Percentiles rank a stretch among this genome's conserved stretches.
These are phyloP conservation scores for Ceratocystis smalleyi DNA, from an alignment of 2,329 filamentous ascomycete species.

Conservation along the genomic window DNA sequence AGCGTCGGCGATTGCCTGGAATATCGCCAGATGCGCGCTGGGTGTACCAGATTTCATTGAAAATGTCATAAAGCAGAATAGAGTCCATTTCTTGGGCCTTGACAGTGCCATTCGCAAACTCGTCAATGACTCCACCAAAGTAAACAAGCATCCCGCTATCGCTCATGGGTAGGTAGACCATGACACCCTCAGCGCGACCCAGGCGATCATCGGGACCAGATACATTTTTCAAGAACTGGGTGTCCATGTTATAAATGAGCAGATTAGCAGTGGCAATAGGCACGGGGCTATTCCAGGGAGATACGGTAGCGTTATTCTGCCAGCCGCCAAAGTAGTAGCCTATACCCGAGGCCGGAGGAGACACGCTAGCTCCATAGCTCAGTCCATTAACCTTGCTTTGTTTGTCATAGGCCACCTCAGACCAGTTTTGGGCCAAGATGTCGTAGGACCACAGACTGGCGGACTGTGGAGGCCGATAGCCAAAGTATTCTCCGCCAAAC, in stretches of 20 bases:
- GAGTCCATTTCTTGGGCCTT: slow-evolving; percentile 31
- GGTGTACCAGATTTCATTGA: slow-evolving; percentile 43
- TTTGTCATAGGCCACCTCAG: slow-evolving; percentile 27
- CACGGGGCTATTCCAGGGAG: slow-evolving; percentile 33
- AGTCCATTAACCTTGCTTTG: slow-evolving; percentile 29
- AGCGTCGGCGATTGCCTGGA: slow-evolving; percentile 38
- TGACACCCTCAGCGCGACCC: slow-evolving; percentile 41
- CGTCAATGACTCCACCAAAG: slow-evolving; percentile 39
- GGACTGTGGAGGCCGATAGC: slow-evolving; percentile 30
- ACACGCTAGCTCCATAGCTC: slow-evolving; percentile 41
- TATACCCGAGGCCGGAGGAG: slow-evolving; percentile 37
- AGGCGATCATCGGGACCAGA: slow-evolving; percentile 35
- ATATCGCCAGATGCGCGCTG: slow-evolving; percentile 40
- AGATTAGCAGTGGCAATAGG: slow-evolving; percentile 36
- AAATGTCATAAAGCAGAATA: slow-evolving; percentile 46
- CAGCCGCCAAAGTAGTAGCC: slow-evolving; percentile 50
- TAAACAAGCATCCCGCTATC: slow-evolving; percentile 45
- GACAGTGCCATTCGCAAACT: slow-evolving; percentile 32
- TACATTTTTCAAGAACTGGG: slow-evolving; percentile 35
- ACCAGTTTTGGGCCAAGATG: slow-evolving; percentile 40
- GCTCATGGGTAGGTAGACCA: slow-evolving; percentile 45
- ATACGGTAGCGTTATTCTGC: slow-evolving; percentile 37
- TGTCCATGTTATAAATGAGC: slow-evolving; percentile 41
- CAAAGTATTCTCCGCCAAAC: slow-evolving; percentile 45
- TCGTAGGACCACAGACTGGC: slow-evolving; percentile 41